phyloP scores from a whole-genome alignment of 208 protist genomes.

The Vickermania spadyakhi region DNA sequence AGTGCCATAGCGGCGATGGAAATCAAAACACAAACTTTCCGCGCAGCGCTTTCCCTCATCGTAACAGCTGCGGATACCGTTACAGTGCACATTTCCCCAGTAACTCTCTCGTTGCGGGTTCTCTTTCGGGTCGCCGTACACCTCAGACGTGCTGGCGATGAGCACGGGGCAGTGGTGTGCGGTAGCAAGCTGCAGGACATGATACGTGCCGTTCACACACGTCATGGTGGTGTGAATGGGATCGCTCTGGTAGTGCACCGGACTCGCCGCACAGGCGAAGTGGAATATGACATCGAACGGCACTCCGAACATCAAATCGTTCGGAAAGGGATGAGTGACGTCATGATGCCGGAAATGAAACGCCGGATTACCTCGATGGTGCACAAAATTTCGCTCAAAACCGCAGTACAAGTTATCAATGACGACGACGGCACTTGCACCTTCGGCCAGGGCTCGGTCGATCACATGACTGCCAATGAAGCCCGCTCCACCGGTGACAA shows the following conservation, averaged over 20 bases:
- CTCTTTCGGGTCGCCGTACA: slow-evolving; percentile 90
- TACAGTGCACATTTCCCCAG: slow-evolving; percentile 89
- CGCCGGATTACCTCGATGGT: slow-evolving; percentile 43
- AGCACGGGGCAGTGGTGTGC: slow-evolving; percentile 67
- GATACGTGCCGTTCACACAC: slow-evolving; percentile 85
- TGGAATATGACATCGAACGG: slow-evolving; percentile 91
- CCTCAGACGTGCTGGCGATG: slow-evolving; percentile 87
- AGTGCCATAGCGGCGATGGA: slow-evolving; percentile 45
- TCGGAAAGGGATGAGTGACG: slow-evolving; percentile 30
- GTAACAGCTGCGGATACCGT: slow-evolving; percentile 89
- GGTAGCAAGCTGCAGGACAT: slow-evolving; percentile 88
- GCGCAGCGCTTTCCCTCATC: slow-evolving; percentile 95
- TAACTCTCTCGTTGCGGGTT: slow-evolving; percentile 90
- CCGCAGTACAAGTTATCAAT: slow-evolving; percentile 94
- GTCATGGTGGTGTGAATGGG: slow-evolving; percentile 93
- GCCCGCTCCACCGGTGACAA: slow-evolving; percentile 92
- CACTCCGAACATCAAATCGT: slow-evolving; percentile 9
- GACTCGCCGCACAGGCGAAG: slow-evolving; percentile 91
- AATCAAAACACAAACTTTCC: slow-evolving; percentile 91
- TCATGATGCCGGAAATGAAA: slow-evolving; percentile 90
- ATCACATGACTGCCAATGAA: slow-evolving; percentile 94
- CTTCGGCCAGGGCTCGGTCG: slow-evolving; percentile 57
- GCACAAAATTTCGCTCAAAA: slow-evolving; percentile 36
- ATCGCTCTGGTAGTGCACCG: slow-evolving; percentile 87
- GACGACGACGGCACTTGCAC: slow-evolving; percentile 59